These are phyloP conservation scores for Aspergillus mulundensis DNA, from an alignment of 495 filamentous ascomycete genomes.

Conservation along the genomic window DNA sequence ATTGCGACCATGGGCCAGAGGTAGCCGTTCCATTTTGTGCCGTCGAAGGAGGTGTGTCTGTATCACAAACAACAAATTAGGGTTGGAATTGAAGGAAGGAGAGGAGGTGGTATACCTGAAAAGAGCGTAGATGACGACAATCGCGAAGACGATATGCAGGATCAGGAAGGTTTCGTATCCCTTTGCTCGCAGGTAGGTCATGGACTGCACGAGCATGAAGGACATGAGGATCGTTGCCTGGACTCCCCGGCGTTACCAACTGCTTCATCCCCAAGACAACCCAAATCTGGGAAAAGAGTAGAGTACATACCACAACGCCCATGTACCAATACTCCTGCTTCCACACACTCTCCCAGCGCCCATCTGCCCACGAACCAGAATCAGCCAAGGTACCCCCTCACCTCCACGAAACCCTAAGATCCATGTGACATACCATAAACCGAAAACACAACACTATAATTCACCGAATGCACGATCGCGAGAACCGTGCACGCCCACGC, in stretches of 20 bases:
- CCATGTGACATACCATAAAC: conserved; percentile 14
- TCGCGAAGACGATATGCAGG: conserved; percentile 38
- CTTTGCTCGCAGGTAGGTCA: conserved; percentile 32
- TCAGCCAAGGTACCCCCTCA: background rate
- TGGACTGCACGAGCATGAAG: conserved; percentile 31
- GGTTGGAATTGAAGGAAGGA: background rate
- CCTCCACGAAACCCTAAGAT: too few relatives aligned
- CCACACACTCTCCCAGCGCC: conserved; percentile 14
- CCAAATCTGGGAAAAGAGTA: too few relatives aligned
- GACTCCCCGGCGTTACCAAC: too few relatives aligned
- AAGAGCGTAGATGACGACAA: conserved; percentile 33
- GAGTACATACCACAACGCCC: conserved; percentile 24
- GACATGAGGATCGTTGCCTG: conserved; percentile 43
- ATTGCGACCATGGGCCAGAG: conserved; percentile 38
- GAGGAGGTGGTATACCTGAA: conserved; percentile 28
- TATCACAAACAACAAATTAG: background rate
- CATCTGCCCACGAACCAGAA: background rate
- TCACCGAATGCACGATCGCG: conserved; percentile 38
- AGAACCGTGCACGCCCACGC: conserved; percentile 38
- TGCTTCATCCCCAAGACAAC: too few relatives aligned
- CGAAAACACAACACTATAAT: conserved; percentile 25
- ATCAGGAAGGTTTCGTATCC: conserved; percentile 45
- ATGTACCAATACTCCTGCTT: conserved; percentile 32
- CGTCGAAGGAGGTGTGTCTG: conserved; percentile 35
- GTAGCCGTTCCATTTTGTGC: conserved; percentile 32